These are phyloP conservation scores for Solanum etuberosum DNA, from an alignment of 257 asterid species.

Conservation along the genomic window DNA sequence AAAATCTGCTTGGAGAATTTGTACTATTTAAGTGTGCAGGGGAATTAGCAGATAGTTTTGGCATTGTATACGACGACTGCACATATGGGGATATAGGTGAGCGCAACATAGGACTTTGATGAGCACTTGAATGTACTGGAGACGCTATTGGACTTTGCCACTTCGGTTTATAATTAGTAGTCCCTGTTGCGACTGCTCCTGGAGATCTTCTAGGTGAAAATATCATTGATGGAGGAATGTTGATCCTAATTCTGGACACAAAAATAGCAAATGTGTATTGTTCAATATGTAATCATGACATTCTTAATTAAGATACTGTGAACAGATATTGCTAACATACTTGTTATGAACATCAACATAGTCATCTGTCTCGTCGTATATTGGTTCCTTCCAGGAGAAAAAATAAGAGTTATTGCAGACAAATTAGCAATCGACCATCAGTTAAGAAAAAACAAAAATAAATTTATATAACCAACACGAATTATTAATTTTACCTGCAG, in stretches of 20 bases:
- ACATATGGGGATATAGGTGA: constrained; percentile 29
- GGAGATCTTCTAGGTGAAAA: constrained; percentile 28
- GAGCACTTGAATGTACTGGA: constrained; percentile 3
- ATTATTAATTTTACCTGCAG: constrained; percentile 31
- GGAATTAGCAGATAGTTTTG: constrained; percentile 9
- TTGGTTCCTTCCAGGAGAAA: constrained; percentile 29
- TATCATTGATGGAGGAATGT: constrained; percentile 22
- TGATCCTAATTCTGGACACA: constrained; percentile 40
- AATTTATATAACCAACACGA: neutral
- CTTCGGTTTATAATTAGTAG: neutral
- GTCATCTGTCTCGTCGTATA: constrained; percentile 56
- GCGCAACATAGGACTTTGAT: constrained; percentile 22
- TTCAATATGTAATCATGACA: neutral
- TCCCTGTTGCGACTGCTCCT: constrained; percentile 5
- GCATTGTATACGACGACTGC: constrained; percentile 15
- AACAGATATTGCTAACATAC: constrained; percentile 12
- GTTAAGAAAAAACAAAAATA: neutral
- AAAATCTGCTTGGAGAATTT: constrained; percentile 15
- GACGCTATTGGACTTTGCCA: constrained; percentile 27
- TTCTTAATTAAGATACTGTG: neutral
- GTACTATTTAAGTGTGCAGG: neutral
- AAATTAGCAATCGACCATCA: neutral
- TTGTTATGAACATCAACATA: constrained; percentile 46
- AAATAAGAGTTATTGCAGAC: neutral
- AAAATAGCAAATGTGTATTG: neutral